Base-by-base conservation (phyloP, 805 yeast species). In the Debaryomyces hansenii region DNA sequence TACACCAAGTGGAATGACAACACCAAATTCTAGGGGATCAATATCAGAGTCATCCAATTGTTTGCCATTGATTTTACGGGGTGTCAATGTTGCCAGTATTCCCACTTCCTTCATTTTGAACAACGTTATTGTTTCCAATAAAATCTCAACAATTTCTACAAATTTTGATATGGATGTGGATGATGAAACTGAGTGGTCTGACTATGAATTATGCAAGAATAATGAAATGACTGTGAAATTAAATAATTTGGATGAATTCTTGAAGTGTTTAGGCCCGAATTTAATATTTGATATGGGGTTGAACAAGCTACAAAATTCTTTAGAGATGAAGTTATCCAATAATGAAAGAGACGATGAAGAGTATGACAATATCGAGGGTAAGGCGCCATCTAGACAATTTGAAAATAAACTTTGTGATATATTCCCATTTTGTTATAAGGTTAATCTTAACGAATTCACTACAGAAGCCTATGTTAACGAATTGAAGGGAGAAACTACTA, bases 61-160 rank as follows among this genome's bases (percentile, higher is more conserved):
- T 64, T 62, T 86, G 29, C 91, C 90, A 1, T 80, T 87, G 63
- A 70, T 87, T 9, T 62, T 87, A 21, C 67, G 91, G 48, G 79
- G 83, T 36, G 78, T 85, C 48, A 84, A 88, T 15, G 69, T 84
- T 0, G 70, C 76, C 37, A 77, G 87, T 0, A 80, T 87, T 9
- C 92, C 95, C 0, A 68, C 72, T 12, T 55, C 60, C 11, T 82
- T 82, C 50, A 63, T 77, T 35, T 49, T 66, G 10, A 66, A 70
- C 15, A 72, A 66, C 45, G 40, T 47, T 20, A 35, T 47, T 4
- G 40, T 40, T 7, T 42, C 44, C n/a, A 49, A 50, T 7, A 29
- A 57, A 7, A 44, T 56, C 12, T 50, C 67, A 20, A 67, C 57
- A 37, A 68, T 68, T 49, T 59, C 58, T 33, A 64, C 70, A 49